phyloP scores from a whole-genome alignment of 257 asterid genomes.

The Jasminum sambac region DNA sequence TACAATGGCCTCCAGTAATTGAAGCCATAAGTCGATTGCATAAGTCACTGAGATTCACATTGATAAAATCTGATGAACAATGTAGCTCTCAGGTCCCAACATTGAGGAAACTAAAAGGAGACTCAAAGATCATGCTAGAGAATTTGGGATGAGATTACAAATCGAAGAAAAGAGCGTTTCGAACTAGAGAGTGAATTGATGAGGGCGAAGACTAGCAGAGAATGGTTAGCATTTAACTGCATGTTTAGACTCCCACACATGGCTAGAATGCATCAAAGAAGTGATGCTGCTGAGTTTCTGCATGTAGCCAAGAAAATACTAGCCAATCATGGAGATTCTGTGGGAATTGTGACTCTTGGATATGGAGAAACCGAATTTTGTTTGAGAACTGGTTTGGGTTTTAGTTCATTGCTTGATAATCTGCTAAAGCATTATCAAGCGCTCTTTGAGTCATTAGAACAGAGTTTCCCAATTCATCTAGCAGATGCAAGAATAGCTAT shows the following conservation, averaged over 20 bases:
- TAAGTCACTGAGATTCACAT: constrained; percentile 48
- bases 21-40: constrained; percentile 44
- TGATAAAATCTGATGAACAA: constrained; percentile 42
- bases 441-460: constrained; percentile 59
- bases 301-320: constrained; percentile 40
- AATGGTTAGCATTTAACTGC: constrained; percentile 68
- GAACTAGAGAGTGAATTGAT: constrained; percentile 38
- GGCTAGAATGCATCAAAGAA: constrained; percentile 45
- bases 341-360: constrained; percentile 55
- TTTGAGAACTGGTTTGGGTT: constrained; percentile 24
- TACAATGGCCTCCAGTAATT: constrained; percentile 55
- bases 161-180: constrained; percentile 45
- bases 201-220: constrained; percentile 34
- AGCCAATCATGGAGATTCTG: constrained; percentile 15
- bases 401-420: constrained; percentile 45
- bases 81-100: constrained; percentile 28
- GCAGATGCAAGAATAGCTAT: constrained; percentile 65
- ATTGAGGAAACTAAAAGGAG: constrained; percentile 53
- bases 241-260: constrained; percentile 71
- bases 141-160: constrained; percentile 36
- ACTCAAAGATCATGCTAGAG: constrained; percentile 48
- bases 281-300: constrained; percentile 40
- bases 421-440: constrained; percentile 48
- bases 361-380: constrained; percentile 56
- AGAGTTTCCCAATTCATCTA: constrained; percentile 55